Conservation (phyloP, 2,329 filamentous ascomycete species). For the Aspergillus hortae region DNA sequence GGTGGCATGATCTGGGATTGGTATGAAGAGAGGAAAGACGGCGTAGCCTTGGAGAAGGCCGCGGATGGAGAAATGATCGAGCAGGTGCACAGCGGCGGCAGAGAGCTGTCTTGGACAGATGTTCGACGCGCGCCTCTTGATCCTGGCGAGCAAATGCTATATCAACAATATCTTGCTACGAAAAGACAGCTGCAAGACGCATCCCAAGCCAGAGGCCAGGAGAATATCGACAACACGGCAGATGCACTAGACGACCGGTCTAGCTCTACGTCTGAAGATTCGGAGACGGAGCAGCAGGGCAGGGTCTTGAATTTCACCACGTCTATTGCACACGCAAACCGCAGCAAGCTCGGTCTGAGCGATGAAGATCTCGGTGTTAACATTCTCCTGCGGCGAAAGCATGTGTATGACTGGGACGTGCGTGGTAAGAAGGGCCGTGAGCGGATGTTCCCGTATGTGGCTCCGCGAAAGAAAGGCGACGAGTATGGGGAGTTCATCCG, state of each 20-base stretch:
- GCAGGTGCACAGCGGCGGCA: constrained; percentile 63
- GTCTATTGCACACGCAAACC: constrained; percentile 75
- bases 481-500: constrained; percentile 94
- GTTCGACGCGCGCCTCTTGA: constrained; percentile 64
- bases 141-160: constrained; percentile 71
- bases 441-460: constrained; percentile 83
- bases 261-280: constrained; percentile 83
- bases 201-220: constrained; percentile 65
- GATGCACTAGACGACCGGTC: constrained; percentile 72
- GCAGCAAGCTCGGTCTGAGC: constrained; percentile 79
- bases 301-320: constrained; percentile 86
- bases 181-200: constrained; percentile 84
- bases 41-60: constrained; percentile 57
- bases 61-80: constrained; percentile 59
- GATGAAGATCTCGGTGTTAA: constrained; percentile 92
- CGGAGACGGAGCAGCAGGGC: constrained; percentile 85
- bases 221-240: constrained; percentile 68
- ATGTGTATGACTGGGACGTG: constrained; percentile 90
- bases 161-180: constrained; percentile 89
- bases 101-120: constrained; percentile 59
- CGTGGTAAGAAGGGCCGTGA: constrained; percentile 88
- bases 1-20: constrained; percentile 75
- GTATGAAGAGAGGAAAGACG: constrained; percentile 68
- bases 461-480: constrained; percentile 74
- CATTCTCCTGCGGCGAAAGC: constrained; percentile 80